Base-by-base conservation (phyloP, 2,329 filamentous ascomycete species). In the Ascomycota sp. region DNA sequence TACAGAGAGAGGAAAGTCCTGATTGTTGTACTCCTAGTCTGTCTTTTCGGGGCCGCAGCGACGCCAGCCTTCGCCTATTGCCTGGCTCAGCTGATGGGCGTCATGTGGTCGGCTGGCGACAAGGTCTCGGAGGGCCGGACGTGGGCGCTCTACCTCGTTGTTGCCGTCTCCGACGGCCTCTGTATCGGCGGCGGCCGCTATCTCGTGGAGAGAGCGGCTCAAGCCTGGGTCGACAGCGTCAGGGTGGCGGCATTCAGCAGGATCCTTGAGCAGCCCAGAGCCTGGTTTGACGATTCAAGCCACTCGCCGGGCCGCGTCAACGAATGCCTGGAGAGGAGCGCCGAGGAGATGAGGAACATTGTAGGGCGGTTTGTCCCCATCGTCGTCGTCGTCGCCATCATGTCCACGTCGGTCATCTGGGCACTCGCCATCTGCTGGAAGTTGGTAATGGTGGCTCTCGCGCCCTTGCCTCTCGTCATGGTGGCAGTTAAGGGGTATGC, bases 261-360 rank as follows among this genome's bases (percentile, higher is more conserved):
- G 2, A 70, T 93, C 11, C 57, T 95, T 1, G 60, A 65, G 24
- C 86, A 94, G 43, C 76, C 80, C 1, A 72, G 66, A 35, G 52
- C 64, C 4, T 95, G 83, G 75, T 92, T 92, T 40, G 74, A 82
- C 37, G 56, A 63, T 29, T 60, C 75, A 2, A 58, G 61, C 22
- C 78, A 89, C 46, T 68, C 64, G 0, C 56, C 75, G 0, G 57
- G 61, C 1, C 59, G 62, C 2, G 60, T 95, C 25, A 70, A 63
- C 1, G 72, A 80, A 35, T 75, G 66, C 27, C 62, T 95, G 0
- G 81, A 92, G 42, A 67, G 76, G 11, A 79, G 81, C 41, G 78
- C 76, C 0, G 83, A 95, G 46, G 82, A 93, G 45, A 85, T 89
- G 68, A 68, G 79, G 7, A 83, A 80, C 40, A 56, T 95, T 0